These are phyloP conservation scores for Fusarium staphyleae DNA, from an alignment of 2,329 filamentous ascomycete species.

Conservation along the genomic window DNA sequence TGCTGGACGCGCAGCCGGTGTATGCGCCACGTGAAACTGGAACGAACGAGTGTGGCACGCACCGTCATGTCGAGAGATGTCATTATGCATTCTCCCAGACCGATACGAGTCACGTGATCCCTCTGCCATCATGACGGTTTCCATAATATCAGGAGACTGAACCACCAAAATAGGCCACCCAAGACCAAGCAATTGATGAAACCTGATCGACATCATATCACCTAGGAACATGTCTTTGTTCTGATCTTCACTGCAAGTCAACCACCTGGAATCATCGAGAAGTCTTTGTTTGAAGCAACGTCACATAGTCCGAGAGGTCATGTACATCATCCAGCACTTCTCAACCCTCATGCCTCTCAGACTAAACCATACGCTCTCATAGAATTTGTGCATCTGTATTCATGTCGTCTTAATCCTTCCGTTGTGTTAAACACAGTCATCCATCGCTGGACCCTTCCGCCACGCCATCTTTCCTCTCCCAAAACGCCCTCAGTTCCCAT, in stretches of 20 bases:
- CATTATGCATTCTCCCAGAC: conserved; percentile 23
- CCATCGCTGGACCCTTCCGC: conserved; percentile 17
- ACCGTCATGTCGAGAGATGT: conserved; percentile 24
- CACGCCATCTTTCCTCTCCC: conserved; percentile 9
- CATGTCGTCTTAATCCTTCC: conserved; percentile 22
- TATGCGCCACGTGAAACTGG: conserved; percentile 24
- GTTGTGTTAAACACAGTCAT: conserved; percentile 11
- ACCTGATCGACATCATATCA: too few species aligned
- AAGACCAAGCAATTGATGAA: too few species aligned
- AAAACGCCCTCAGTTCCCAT: conserved; percentile 35
- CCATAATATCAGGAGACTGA: too few species aligned
- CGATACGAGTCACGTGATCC: conserved; percentile 27
- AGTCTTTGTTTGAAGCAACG: too few species aligned
- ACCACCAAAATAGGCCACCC: too few species aligned
- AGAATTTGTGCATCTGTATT: conserved; percentile 37
- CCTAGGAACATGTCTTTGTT: too few species aligned
- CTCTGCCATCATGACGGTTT: not conserved
- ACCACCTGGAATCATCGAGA: too few species aligned
- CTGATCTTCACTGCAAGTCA: too few species aligned
- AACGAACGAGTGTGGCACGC: conserved; percentile 28
- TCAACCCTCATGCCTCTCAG: not conserved
- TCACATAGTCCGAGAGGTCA: too few species aligned
- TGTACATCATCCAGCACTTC: not conserved
- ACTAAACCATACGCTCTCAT: conserved; percentile 13
- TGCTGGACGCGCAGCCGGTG: conserved; percentile 22